Percentiles rank a stretch among this genome's conserved stretches.
These are phyloP conservation scores for Otatea glauca DNA, from an alignment of 176 grass and related monocot species.

Conservation along the genomic window DNA sequence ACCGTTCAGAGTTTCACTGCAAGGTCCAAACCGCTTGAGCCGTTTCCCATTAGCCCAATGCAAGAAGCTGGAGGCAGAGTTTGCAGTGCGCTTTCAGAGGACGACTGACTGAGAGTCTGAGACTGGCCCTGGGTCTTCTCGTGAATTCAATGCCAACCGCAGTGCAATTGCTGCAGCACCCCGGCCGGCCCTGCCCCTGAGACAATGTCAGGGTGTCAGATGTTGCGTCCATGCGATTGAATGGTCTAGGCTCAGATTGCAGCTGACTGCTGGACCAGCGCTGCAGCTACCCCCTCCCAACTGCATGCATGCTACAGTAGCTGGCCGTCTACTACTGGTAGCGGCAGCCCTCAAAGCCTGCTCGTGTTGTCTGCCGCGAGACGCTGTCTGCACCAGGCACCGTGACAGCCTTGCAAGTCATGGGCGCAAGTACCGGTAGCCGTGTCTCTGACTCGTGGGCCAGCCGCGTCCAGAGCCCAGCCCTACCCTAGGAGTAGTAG, in stretches of 20 bases:
- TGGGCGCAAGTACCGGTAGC: constrained; percentile 34
- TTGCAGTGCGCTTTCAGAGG: background rate
- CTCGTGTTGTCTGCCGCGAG: constrained; percentile 16
- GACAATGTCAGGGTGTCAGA: constrained; percentile 40
- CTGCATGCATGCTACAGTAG: background rate
- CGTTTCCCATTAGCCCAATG: background rate
- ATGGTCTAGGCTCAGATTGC: constrained; percentile 32
- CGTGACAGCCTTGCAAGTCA: constrained; percentile 18
- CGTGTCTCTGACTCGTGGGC: constrained; percentile 4
- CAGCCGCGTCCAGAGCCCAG: background rate
- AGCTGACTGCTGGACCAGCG: background rate
- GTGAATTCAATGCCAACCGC: constrained; percentile 21
- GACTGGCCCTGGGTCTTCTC: background rate
- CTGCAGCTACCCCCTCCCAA: background rate
- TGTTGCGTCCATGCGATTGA: constrained; percentile 7
- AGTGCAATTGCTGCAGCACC: background rate
- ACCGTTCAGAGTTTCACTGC: constrained; percentile 11
- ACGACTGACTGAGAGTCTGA: background rate
- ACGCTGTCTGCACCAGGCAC: constrained; percentile 30
- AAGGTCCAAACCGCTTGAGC: too few relatives aligned
- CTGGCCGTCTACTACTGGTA: background rate
- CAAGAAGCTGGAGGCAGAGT: constrained; percentile 11
- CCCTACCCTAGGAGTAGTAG: background rate
- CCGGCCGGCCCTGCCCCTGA: background rate
- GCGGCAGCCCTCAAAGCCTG: constrained; percentile 39